Evolutionary conservation across 257 asterid genomes (phyloP).

Genomic region (Solanum arcanum): DNA sequence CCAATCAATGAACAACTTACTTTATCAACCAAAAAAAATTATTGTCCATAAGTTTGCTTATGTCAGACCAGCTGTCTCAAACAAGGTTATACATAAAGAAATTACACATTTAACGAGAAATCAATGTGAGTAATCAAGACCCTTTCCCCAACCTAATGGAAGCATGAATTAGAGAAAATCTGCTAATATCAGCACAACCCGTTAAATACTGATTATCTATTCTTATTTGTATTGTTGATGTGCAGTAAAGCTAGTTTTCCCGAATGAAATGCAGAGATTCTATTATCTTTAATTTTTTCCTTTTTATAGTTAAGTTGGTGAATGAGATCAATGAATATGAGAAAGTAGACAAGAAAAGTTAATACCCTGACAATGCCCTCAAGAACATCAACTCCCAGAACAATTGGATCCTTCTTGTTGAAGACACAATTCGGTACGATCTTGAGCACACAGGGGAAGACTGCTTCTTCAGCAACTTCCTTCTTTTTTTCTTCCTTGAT

Average conservation of each 20-base stretch:
- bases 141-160: not conserved
- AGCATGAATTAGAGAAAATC: not conserved
- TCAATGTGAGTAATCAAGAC: not conserved
- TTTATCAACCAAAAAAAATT: not conserved
- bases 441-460: conserved; percentile 90
- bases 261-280: not conserved
- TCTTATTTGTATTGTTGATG: not conserved
- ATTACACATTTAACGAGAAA: not conserved
- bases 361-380: conserved; percentile 82
- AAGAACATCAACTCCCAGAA: conserved; percentile 86
- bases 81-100: not conserved
- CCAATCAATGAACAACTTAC: not conserved
- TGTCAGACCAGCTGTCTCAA: not conserved
- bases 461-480: conserved; percentile 96
- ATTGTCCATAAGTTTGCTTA: not conserved
- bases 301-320: not conserved
- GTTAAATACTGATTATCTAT: not conserved
- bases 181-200: not conserved
- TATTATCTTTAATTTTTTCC: not conserved
- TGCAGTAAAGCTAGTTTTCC: not conserved
- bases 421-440: conserved; percentile 80
- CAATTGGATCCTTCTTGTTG: conserved; percentile 95
- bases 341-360: not conserved
- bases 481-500: conserved; percentile 93
- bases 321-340: not conserved